Evolutionary conservation across 495 filamentous ascomycete species (phyloP), one percentile per base, ranked within the genome.

Genomic region (Xylaria nigripes): DNA sequence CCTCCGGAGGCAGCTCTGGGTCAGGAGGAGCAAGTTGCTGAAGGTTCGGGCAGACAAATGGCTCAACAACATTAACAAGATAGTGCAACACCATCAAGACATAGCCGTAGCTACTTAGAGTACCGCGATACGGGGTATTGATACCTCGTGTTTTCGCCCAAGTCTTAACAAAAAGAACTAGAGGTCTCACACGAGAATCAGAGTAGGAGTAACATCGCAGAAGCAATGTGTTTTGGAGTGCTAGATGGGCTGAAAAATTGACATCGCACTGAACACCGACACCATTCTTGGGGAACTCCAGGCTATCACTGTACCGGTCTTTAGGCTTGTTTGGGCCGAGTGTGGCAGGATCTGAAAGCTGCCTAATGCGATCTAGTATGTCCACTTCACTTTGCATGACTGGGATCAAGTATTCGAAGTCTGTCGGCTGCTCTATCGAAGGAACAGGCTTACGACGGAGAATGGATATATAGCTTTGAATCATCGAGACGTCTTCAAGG

Each of bases 1-100:
- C 68, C 21, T 70, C 62, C 0, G 71, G 65, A 7, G 68, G 58
- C 9, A 74, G 59, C 51, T 70, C 59, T 32, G 69, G 65, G 27
- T 66, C 67, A 6, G 70, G 67, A n/a, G 69, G 71, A n/a, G 72
- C 71, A 9, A 79, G 64, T 6, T 72, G 61, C 65, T 93, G 89
- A 8, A 94, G 74, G 63, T 94, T 94, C 0, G 83, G 86, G 41
- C 84, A 76, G n/a, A 94, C 82, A 34, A 87, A 86, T 3, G 89
- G 89, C 30, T 78, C 68, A 13, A 80, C 86, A 49, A 93, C 63
- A 60, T 94, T 92, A 56, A 89, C 75, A 27, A 94, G 82, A 59
- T 90, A 93, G 64, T 94, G 89, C n/a, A 94, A 71, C n/a, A 88
- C 83, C 86, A 94, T 91, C 6, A 94, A 73, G n/a, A 89, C 86